Conservation (phyloP, 305 asterid genomes). For the Plantago lanceolata region DNA sequence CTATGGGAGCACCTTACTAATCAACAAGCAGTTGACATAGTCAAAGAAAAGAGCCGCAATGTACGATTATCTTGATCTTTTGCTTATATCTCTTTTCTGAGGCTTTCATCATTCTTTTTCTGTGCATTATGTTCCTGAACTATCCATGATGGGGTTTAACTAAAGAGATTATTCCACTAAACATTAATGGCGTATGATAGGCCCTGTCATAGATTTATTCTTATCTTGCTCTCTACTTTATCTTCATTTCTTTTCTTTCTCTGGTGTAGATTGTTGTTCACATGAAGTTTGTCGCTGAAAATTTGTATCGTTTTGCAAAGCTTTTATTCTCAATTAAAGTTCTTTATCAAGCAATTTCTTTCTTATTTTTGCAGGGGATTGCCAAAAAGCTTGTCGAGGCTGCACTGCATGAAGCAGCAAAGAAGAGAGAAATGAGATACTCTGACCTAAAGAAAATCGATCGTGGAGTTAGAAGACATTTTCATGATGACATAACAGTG, state of each 20-base stretch:
- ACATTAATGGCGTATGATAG: too few species aligned
- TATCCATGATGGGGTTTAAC: too few species aligned
- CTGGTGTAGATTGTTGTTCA: too few species aligned
- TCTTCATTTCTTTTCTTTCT: too few species aligned
- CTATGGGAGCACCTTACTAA: slow-evolving; percentile 79
- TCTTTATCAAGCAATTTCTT: background rate
- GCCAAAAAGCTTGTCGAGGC: slow-evolving; percentile 72
- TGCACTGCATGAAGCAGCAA: slow-evolving; percentile 80
- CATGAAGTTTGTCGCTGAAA: too few species aligned
- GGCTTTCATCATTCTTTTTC: too few species aligned
- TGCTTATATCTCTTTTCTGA: slow-evolving; percentile 4
- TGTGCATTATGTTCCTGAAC: too few species aligned
- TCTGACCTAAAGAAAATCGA: slow-evolving; percentile 70
- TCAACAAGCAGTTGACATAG: slow-evolving; percentile 69
- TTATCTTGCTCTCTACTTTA: too few species aligned
- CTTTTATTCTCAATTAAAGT: slow-evolving; percentile 4
- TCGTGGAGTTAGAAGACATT: slow-evolving; percentile 79
- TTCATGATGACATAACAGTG: slow-evolving; percentile 85
- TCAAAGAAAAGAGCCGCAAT: slow-evolving; percentile 44
- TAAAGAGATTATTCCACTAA: too few species aligned
- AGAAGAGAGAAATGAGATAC: slow-evolving; percentile 90
- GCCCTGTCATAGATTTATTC: too few species aligned
- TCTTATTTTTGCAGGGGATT: slow-evolving; percentile 51
- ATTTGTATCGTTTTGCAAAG: background rate
- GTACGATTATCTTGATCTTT: slow-evolving; percentile 33